Percentiles rank a stretch among this genome's conserved stretches.
Evolutionary conservation across 345 rosid genomes (phyloP).

Genomic region (Mercurialis annua): DNA sequence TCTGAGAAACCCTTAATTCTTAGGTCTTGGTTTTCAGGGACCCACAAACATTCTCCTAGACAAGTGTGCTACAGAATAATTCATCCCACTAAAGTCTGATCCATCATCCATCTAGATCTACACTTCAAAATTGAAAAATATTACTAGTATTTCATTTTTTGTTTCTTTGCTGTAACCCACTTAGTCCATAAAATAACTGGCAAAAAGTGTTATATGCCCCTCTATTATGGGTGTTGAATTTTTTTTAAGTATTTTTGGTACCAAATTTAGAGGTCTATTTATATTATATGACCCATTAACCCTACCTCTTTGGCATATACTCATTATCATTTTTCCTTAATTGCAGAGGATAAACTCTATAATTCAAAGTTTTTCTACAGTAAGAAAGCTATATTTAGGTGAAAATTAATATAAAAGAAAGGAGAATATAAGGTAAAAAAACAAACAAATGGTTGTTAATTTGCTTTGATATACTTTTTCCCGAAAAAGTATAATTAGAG

Average conservation of each 20-base stretch:
- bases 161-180: slow-evolving; percentile 47
- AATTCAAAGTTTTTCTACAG: slow-evolving; percentile 16
- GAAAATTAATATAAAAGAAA: not conserved
- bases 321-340: slow-evolving; percentile 4
- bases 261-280: not conserved
- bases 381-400: slow-evolving; percentile 14
- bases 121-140: not conserved
- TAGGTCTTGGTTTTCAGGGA: slow-evolving; percentile 20
- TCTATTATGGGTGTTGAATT: slow-evolving; percentile 25
- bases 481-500: too few relatives aligned
- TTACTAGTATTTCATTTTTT: slow-evolving; percentile 14
- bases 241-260: slow-evolving; percentile 32
- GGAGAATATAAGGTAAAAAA: not conserved
- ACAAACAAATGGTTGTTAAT: not conserved
- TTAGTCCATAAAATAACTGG: slow-evolving; percentile 17
- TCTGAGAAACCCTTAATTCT: slow-evolving; percentile 33
- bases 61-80: slow-evolving; percentile 58
- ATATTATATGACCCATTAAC: slow-evolving; percentile 5
- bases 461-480: not conserved
- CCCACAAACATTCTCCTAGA: slow-evolving; percentile 75
- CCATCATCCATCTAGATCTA: slow-evolving; percentile 30
- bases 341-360: not conserved
- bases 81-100: slow-evolving; percentile 34
- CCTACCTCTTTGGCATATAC: not conserved
- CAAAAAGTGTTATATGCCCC: slow-evolving; percentile 14